Evolutionary conservation across 2,329 filamentous ascomycete species (phyloP), one percentile per base, ranked within the genome.

Genomic region (Diaporthe sp.): DNA sequence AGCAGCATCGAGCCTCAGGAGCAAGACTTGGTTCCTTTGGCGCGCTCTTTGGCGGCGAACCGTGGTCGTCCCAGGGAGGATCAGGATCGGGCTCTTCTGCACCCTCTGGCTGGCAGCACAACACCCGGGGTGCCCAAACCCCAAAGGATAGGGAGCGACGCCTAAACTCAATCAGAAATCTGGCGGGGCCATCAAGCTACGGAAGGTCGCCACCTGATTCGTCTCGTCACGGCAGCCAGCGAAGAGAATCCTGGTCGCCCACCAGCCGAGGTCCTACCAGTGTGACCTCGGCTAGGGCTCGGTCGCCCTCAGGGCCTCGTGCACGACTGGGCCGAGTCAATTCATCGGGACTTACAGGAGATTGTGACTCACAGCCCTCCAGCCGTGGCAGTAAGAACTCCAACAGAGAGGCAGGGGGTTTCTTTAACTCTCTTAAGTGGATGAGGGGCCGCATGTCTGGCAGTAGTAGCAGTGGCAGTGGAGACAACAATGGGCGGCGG

Each of bases 381-480:
- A 61, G 56, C 22, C 53, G 68, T 15, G 37, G 63, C 44, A 51
- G 53, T 37, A 53, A 70, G 59, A 59, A 27, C 66, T 44, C 63
- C 13, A 27, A 58, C n/a, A 47, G 70, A 5, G 58, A 69, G 8
- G 53, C 63, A 12, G 59, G 75, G 19, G 70, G 70, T n/a, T 75
- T 73, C 22, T 71, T 39, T 15, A 72, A 72, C 39, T 69, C 77
- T 42, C 25, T 79, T 22, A 75, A 59, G 19, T 80, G 79, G 79
- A 44, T 79, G 39, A 77, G 79, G 51, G 78, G 79, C 37, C 77
- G 77, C 27, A 78, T 78, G 30, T n/a, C 50, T 32, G 50, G 72
- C 25, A 50, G 51, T 35, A 58, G 68, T 10, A 37, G 55, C 25
- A n/a, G 56, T 22, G 39, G 22, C 66, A 58, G 39, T 42, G 44